Percentiles rank a stretch among this genome's conserved stretches.
Conservation (phyloP, 1,139 yeast genomes). For the Trichomonascaceae sp. region DNA sequence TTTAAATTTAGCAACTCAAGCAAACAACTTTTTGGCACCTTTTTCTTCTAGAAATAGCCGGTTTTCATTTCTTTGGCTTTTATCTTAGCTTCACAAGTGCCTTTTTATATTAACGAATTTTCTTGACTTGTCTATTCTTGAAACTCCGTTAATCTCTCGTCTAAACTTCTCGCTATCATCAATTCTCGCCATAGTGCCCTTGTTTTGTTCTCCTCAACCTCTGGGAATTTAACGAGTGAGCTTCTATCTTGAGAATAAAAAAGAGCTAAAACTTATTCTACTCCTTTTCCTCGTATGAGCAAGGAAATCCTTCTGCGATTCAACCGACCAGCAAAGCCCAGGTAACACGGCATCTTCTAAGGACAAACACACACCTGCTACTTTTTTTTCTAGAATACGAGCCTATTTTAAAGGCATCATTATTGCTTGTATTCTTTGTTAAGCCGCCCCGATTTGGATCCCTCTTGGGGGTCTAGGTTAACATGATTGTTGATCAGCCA, state of each 20-base stretch:
- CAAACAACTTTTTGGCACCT: not conserved
- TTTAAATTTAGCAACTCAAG: not conserved
- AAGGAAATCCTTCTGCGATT: conserved; percentile 35
- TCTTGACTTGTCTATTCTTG: not conserved
- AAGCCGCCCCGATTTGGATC: not conserved
- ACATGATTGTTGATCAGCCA: conserved; percentile 22
- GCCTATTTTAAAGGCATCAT: not conserved
- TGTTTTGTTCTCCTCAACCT: conserved; percentile 7
- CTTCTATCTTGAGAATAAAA: not conserved
- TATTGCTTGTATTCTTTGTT: not conserved
- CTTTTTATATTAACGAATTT: not conserved
- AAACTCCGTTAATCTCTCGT: not conserved
- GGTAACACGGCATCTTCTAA: conserved; percentile 33
- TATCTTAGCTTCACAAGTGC: not conserved
- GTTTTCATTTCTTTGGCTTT: not conserved
- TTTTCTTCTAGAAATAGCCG: not conserved
- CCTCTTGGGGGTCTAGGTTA: conserved; percentile 1
- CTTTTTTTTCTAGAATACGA: not conserved
- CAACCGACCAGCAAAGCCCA: conserved; percentile 38
- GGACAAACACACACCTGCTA: conserved; percentile 30
- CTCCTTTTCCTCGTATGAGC: conserved; percentile 31
- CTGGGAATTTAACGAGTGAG: conserved; percentile 10
- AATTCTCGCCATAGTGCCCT: conserved; percentile 11
- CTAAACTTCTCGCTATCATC: not conserved
- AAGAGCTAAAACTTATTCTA: conserved; percentile 2